phyloP scores from a whole-genome alignment of 345 rosid genomes.

The Eucalyptus pauciflora region DNA sequence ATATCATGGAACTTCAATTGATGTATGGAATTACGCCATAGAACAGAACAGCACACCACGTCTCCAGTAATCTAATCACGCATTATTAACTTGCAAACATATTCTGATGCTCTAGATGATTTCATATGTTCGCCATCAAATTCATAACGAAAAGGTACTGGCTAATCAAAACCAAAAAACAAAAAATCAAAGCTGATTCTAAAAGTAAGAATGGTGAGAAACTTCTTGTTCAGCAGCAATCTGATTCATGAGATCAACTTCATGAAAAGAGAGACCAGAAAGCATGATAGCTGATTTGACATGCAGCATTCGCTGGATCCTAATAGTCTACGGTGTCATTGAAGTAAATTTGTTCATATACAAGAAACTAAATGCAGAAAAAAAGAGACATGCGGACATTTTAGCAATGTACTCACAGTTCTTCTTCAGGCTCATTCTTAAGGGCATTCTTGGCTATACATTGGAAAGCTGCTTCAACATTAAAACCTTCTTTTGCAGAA shows the following conservation, averaged over 20 bases:
- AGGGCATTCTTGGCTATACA: conserved; percentile 83
- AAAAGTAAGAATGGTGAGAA: not conserved
- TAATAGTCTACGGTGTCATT: not conserved
- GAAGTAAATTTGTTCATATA: not conserved
- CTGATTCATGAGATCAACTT: not conserved
- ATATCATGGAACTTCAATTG: not conserved
- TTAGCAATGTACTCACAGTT: conserved; percentile 34
- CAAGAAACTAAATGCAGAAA: not conserved
- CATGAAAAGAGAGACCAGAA: not conserved
- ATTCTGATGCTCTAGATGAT: not conserved
- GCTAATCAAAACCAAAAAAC: not conserved
- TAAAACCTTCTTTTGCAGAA: conserved; percentile 86
- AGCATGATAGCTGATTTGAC: not conserved
- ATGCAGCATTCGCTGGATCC: not conserved
- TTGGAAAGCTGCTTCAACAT: conserved; percentile 78
- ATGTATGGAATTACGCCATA: not conserved
- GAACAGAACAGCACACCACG: not conserved
- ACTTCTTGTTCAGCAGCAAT: not conserved
- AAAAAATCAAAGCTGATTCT: not conserved
- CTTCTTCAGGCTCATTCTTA: conserved; percentile 88
- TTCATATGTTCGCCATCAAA: not conserved
- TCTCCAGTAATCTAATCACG: not conserved
- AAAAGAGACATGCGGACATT: not conserved
- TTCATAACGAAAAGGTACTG: not conserved
- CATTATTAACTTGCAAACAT: not conserved